Percentiles rank a stretch among this genome's conserved stretches.
These are phyloP conservation scores for Olyra latifolia DNA, from an alignment of 176 grass and related monocot species.

Conservation along the genomic window DNA sequence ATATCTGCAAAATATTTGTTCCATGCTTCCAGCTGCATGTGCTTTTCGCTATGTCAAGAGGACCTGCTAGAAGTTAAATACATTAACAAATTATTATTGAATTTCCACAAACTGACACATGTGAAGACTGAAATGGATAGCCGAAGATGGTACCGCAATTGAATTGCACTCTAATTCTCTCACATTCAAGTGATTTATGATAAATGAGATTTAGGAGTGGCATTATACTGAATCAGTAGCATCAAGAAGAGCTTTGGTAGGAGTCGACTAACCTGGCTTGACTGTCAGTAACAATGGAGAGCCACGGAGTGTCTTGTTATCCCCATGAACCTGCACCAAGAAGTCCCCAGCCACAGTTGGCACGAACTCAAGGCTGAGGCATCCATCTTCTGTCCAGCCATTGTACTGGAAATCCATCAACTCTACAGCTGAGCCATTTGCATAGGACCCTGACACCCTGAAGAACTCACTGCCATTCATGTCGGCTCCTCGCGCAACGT, in stretches of 20 bases:
- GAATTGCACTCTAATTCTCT: neutral
- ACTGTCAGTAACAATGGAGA: slow-evolving; percentile 60
- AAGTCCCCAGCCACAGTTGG: slow-evolving; percentile 43
- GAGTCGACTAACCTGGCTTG: slow-evolving; percentile 54
- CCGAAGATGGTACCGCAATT: neutral
- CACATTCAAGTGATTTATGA: neutral
- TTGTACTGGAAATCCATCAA: slow-evolving; percentile 45
- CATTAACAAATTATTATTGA: neutral
- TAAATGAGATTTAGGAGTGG: neutral
- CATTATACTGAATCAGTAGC: neutral
- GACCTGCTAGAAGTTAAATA: slow-evolving; percentile 39
- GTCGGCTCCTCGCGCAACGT: slow-evolving; percentile 8
- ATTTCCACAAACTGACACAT: no score
- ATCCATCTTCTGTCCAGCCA: slow-evolving; percentile 55
- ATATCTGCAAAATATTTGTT: slow-evolving; percentile 55
- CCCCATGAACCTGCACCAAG: slow-evolving; percentile 52
- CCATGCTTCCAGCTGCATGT: slow-evolving; percentile 57
- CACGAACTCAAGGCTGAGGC: slow-evolving; percentile 61
- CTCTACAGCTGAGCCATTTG: slow-evolving; percentile 41
- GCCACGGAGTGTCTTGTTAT: slow-evolving; percentile 40
- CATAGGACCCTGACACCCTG: slow-evolving; percentile 28
- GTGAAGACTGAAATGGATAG: no score
- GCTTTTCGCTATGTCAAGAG: slow-evolving; percentile 53
- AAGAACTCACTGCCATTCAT: slow-evolving; percentile 36
- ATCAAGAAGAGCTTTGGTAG: neutral